Evolutionary conservation across 192 early-diverging fungal genomes (phyloP).

Genomic region (Entophlyctis luteolus): DNA sequence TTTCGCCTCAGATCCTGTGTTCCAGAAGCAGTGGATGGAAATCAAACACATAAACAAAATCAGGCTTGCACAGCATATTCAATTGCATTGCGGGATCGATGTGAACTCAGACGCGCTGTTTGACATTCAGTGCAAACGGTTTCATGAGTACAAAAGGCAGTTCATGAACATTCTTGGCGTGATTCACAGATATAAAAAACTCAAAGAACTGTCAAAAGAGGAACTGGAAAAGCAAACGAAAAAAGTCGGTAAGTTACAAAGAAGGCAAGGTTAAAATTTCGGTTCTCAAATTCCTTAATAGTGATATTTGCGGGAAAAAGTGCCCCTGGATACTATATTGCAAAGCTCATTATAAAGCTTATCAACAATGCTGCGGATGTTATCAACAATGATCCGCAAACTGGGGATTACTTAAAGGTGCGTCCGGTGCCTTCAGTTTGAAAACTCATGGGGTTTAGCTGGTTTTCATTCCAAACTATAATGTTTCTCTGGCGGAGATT

Average conservation of each 20-base stretch:
- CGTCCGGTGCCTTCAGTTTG: background rate
- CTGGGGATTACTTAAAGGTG: slow-evolving; percentile 74
- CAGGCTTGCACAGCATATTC: slow-evolving; percentile 82
- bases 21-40: slow-evolving; percentile 81
- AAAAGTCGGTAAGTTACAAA: slow-evolving; percentile 58
- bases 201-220: slow-evolving; percentile 74
- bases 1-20: slow-evolving; percentile 59
- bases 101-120: slow-evolving; percentile 88
- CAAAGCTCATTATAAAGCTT: slow-evolving; percentile 98
- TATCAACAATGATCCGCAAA: slow-evolving; percentile 81
- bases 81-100: slow-evolving; percentile 59
- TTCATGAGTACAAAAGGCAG: slow-evolving; percentile 99
- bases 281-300: no score
- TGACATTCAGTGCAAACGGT: slow-evolving; percentile 95
- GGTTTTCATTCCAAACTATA: slow-evolving; percentile 98
- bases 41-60: slow-evolving; percentile 90
- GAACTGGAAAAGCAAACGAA: slow-evolving; percentile 67
- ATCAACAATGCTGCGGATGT: slow-evolving; percentile 90
- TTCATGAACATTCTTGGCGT: slow-evolving; percentile 97
- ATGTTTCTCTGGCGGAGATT: slow-evolving; percentile 92
- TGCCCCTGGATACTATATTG: slow-evolving; percentile 97
- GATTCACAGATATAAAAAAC: slow-evolving; percentile 84
- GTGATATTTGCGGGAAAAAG: slow-evolving; percentile 96
- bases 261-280: background rate
- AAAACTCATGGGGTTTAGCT: slow-evolving; percentile 31